These are phyloP conservation scores for Hansfordia pulvinata DNA, from an alignment of 2,329 filamentous ascomycete species.

Conservation along the genomic window DNA sequence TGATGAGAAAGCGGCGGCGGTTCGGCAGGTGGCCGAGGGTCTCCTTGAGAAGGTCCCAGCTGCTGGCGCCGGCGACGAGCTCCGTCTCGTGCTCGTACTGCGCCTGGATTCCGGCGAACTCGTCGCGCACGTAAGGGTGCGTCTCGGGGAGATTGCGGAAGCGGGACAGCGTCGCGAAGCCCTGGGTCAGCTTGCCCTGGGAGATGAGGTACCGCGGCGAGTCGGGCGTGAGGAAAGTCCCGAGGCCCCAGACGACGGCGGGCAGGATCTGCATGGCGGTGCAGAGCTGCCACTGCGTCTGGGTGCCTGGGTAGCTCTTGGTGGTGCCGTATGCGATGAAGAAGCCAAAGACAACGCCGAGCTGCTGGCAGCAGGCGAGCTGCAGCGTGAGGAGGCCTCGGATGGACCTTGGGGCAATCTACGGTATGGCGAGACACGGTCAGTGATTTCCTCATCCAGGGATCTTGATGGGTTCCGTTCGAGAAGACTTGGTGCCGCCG, in stretches of 20 bases:
- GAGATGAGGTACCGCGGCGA: slow-evolving; percentile 12
- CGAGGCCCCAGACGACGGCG: slow-evolving; percentile 12
- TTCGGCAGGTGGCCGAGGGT: slow-evolving; percentile 14
- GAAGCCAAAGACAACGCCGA: slow-evolving; percentile 18
- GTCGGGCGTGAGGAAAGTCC: slow-evolving; percentile 12
- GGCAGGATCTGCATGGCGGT: slow-evolving; percentile 12
- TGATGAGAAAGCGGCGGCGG: slow-evolving; percentile 15
- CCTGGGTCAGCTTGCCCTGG: slow-evolving; percentile 8
- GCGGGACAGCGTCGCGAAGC: slow-evolving; percentile 7
- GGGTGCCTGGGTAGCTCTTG: slow-evolving; percentile 9
- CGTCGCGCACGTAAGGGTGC: slow-evolving; percentile 12
- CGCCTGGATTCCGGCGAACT: slow-evolving; percentile 15
- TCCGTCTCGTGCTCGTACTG: slow-evolving; percentile 20
- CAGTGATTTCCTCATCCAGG: too few species aligned
- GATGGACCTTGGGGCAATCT: slow-evolving; percentile 14
- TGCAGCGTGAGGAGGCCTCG: slow-evolving; percentile 17
- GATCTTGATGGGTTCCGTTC: too few species aligned
- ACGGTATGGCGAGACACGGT: neutral
- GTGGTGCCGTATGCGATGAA: slow-evolving; percentile 22
- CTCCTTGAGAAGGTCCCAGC: slow-evolving; percentile 19
- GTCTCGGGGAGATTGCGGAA: slow-evolving; percentile 13
- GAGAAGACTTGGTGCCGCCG: too few species aligned
- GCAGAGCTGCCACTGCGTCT: slow-evolving; percentile 15
- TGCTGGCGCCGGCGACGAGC: slow-evolving; percentile 14
- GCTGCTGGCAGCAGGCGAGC: slow-evolving; percentile 19